These are phyloP conservation scores for Volvariella surrecta DNA, from an alignment of 1,284 basidiomycete species.

Conservation along the genomic window DNA sequence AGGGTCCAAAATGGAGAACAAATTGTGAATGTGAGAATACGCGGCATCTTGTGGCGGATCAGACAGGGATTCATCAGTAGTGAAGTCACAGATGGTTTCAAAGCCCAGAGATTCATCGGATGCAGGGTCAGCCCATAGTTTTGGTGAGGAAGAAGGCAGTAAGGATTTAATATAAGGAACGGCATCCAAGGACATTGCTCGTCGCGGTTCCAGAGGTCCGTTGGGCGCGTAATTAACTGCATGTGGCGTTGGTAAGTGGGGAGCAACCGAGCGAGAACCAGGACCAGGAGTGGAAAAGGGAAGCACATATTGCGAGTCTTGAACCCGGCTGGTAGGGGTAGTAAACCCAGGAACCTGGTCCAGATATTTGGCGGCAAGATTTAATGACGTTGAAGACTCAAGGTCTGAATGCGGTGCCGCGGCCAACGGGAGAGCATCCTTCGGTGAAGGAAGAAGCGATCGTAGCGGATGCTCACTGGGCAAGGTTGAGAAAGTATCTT, in stretches of 20 bases:
- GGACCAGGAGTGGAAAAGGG: slow-evolving; percentile 31
- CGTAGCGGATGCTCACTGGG: slow-evolving; percentile 28
- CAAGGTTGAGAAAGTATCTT: slow-evolving; percentile 26
- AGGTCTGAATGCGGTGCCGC: not conserved
- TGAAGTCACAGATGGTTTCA: slow-evolving; percentile 32
- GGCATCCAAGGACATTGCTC: not conserved
- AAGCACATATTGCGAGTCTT: not conserved
- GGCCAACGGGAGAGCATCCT: not conserved
- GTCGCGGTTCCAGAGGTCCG: slow-evolving; percentile 1
- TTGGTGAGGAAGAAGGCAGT: not conserved
- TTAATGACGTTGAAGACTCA: not conserved
- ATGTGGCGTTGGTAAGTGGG: slow-evolving; percentile 10
- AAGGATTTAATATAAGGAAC: not conserved
- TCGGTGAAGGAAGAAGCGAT: slow-evolving; percentile 19
- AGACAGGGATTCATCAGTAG: slow-evolving; percentile 40
- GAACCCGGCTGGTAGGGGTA: not conserved
- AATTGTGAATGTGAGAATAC: not conserved
- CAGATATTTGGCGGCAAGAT: not conserved
- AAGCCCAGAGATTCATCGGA: slow-evolving; percentile 7
- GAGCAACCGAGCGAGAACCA: slow-evolving; percentile 13
- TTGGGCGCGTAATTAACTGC: slow-evolving; percentile 7
- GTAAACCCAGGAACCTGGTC: not conserved
- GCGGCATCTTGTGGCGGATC: slow-evolving; percentile 19
- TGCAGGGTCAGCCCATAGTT: slow-evolving; percentile 12
- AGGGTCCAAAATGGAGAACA: no score